These are phyloP conservation scores for Botrytis squamosa DNA, from an alignment of 2,329 filamentous ascomycete species.

Conservation along the genomic window DNA sequence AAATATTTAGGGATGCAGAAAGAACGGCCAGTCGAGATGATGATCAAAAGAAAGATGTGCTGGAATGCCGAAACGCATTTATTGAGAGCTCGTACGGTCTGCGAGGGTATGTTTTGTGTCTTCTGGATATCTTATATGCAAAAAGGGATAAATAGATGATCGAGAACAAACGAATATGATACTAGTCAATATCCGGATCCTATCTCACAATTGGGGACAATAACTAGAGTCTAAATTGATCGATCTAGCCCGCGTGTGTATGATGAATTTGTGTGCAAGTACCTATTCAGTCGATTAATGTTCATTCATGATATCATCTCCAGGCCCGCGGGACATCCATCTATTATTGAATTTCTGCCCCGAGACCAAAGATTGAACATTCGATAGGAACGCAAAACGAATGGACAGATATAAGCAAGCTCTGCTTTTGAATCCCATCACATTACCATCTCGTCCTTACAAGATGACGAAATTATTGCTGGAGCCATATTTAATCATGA, in stretches of 20 bases:
- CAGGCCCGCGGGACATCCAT: not conserved
- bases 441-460: not conserved
- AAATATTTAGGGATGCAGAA: too few species aligned
- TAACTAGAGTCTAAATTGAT: too few species aligned
- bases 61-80: too few species aligned
- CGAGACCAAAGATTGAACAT: not conserved
- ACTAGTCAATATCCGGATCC: too few species aligned
- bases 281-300: not conserved
- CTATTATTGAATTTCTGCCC: not conserved
- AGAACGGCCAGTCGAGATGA: too few species aligned
- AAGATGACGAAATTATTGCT: not conserved
- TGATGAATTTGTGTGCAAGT: not conserved
- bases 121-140: too few species aligned
- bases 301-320: not conserved
- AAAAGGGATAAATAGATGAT: too few species aligned
- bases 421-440: not conserved
- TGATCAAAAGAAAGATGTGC: too few species aligned
- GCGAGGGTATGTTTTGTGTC: too few species aligned
- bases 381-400: not conserved
- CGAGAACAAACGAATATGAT: accelerated
- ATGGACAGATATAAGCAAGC: not conserved
- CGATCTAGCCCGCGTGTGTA: not conserved
- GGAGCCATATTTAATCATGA: not conserved
- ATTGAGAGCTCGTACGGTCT: too few species aligned
- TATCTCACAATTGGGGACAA: too few species aligned